Base-by-base conservation (phyloP, 768 basidiomycete genomes). In the Lentinula raphanica region DNA sequence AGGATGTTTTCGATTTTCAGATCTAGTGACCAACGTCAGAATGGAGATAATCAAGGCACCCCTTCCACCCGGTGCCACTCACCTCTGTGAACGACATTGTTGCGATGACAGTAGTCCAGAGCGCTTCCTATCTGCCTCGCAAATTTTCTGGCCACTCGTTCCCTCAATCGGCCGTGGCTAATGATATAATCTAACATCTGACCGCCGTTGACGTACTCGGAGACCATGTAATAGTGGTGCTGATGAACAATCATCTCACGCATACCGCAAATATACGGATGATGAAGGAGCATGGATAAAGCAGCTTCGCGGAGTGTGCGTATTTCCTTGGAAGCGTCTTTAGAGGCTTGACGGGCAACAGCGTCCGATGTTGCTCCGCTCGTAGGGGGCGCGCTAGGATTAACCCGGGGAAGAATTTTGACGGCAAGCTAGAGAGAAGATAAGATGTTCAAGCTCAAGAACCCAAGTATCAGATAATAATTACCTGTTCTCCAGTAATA, bases 111-210 rank as follows among this genome's bases (percentile, higher is more conserved):
- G 72, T 99, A 98, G 69, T 96, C 91, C 23, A 99, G 78, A 1
- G 97, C 97, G 65, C 89, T 92, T 35, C 92, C 95, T 61, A 99
- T 98, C 73, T 99, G 97, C 29, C 97, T 76, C 4, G 97, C 94
- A 73, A 99, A 99, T 77, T 98, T 98, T 64, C 97, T 79, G 21
- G 97, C 97, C 39, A 94, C 93, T 57, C 96, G 84, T 73, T 98
- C 97, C 46, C 97, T 82, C 59, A 98, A 81, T 32, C 97, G 82
- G 17, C 97, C 97, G 66, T 99, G 97, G 66, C 91, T 91, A 75
- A 99, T 99, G 76, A 99, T 98, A 71, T 96, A 99, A 81, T 99
- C 97, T 63, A 99, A 85, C 93, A 99, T 94, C 79, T 99, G 97
- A 0, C 97, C 97, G 31, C 97, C 97, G 65, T 94, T 96, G 73